Evolutionary conservation across 73 alveolate species (phyloP).

Genomic region (Paramecium primaurelia): DNA sequence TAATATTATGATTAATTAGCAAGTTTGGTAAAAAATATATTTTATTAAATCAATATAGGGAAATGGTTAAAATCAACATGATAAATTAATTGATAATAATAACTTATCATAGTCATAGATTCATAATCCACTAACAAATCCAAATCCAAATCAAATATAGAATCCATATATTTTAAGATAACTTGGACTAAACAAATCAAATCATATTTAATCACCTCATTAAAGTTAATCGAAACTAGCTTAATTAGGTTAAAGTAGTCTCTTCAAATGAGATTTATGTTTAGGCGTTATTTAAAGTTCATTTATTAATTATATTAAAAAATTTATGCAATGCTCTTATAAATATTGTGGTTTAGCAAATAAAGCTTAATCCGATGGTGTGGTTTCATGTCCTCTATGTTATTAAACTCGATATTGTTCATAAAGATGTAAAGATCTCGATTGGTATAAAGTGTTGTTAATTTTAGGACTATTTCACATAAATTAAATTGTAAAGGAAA

Average conservation of each 20-base stretch:
- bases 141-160: conserved; percentile 9
- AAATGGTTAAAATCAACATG: background rate
- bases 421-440: conserved; percentile 26
- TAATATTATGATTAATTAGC: background rate
- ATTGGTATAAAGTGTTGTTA: background rate
- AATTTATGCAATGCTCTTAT: background rate
- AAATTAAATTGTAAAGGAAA: conserved; percentile 4
- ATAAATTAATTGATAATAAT: background rate
- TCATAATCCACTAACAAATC: conserved; percentile 28
- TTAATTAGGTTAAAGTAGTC: conserved; percentile 7
- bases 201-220: background rate
- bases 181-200: background rate
- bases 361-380: background rate
- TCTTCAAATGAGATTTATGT: background rate
- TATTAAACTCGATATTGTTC: background rate
- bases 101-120: background rate
- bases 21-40: background rate
- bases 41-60: background rate
- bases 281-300: conserved; percentile 29
- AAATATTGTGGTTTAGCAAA: background rate
- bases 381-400: background rate
- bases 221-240: background rate
- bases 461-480: conserved; percentile 5
- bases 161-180: conserved; percentile 15
- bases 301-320: background rate